Conservation (phyloP, 768 basidiomycete species). For the Tulasnella calospora region DNA sequence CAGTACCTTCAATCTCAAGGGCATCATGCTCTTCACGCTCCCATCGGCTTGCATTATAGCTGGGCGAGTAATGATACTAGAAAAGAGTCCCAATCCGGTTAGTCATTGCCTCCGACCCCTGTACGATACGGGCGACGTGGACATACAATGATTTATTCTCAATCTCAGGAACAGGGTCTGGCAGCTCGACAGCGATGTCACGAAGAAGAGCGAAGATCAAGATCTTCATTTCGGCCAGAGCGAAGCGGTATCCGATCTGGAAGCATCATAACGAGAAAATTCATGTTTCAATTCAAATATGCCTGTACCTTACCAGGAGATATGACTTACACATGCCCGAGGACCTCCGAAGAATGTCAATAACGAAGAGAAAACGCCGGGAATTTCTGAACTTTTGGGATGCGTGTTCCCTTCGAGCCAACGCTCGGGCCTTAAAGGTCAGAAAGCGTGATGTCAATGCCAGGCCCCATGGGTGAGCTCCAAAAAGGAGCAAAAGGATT, state of each 20-base stretch:
- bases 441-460: not conserved
- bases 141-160: constrained; percentile 20
- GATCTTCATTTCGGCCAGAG: constrained; percentile 36
- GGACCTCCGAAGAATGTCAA: constrained; percentile 27
- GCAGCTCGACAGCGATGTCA: constrained; percentile 50
- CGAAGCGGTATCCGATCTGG: constrained; percentile 20
- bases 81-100: not conserved
- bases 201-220: constrained; percentile 50
- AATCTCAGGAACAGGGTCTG: constrained; percentile 46
- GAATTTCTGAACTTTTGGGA: not conserved
- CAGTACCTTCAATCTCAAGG: not conserved
- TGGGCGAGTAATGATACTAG: constrained; percentile 10
- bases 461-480: not conserved
- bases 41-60: not conserved
- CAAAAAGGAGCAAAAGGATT: not conserved
- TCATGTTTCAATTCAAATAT: not conserved
- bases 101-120: not conserved
- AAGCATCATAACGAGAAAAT: not conserved
- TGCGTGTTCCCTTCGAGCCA: constrained; percentile 14
- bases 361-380: constrained; percentile 11
- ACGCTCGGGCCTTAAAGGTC: constrained; percentile 18
- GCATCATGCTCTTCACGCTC: not conserved
- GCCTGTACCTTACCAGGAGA: not conserved
- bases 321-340: constrained; percentile 19
- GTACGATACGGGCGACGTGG: not conserved